Evolutionary conservation across 106 monocot genomes (phyloP).

Genomic region (Gastrodia elata): DNA sequence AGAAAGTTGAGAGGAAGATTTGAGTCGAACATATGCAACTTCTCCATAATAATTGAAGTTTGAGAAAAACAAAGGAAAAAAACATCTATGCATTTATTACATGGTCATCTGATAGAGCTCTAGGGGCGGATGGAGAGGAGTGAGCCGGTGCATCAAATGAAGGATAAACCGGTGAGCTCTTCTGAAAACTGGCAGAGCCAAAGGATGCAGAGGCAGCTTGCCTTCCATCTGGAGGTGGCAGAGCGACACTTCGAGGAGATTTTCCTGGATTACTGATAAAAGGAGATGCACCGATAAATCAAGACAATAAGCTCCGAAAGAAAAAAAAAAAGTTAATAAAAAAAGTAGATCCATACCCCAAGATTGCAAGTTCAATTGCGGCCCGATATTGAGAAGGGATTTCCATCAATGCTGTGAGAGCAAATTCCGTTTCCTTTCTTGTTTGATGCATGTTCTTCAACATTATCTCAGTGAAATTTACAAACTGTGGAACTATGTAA

Average conservation of each 20-base stretch:
- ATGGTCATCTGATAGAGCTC: conserved; percentile 14
- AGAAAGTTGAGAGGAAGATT: not conserved
- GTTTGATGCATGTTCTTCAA: conserved; percentile 26
- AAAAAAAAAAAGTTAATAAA: not conserved
- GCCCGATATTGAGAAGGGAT: conserved; percentile 64
- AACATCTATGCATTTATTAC: not conserved
- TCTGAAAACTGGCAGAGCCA: conserved; percentile 17
- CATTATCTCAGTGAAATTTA: conserved; percentile 67
- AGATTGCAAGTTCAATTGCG: conserved; percentile 47
- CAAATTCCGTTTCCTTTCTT: conserved; percentile 54
- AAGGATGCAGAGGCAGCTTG: conserved; percentile 8
- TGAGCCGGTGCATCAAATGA: not conserved
- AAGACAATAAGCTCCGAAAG: not conserved
- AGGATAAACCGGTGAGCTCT: conserved; percentile 19
- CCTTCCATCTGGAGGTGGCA: conserved; percentile 37
- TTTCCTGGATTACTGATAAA: conserved; percentile 16
- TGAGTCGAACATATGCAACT: too few relatives aligned
- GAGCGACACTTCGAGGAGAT: conserved; percentile 43
- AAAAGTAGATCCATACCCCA: conserved; percentile 60
- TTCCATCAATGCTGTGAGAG: conserved; percentile 64
- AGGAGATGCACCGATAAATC: not conserved
- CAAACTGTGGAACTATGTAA: conserved; percentile 29
- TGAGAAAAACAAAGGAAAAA: not conserved
- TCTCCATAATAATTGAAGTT: not conserved
- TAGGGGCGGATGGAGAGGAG: conserved; percentile 3